Evolutionary conservation across 805 yeast genomes (phyloP), one percentile per base, ranked within the genome.

Genomic region (Yarrowia divulgata): DNA sequence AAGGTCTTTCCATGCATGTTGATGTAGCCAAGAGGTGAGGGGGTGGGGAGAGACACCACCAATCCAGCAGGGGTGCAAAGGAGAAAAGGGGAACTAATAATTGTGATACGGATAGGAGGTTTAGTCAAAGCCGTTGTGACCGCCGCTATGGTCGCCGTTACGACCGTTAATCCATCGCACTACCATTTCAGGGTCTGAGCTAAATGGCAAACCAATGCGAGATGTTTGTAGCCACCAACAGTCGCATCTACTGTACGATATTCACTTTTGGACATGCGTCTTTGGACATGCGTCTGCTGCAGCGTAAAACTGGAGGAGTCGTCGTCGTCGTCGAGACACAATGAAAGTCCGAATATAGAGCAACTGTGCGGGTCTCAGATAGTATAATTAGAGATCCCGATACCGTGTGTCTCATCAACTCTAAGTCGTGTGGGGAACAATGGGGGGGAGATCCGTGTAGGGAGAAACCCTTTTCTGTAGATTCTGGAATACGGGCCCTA

Each of bases 401-500:
- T 54, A 39, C 46, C 23, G 58, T 54, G 58, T 54, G 35, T 57
- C 46, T 40, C 48, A 40, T 57, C 48, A 57, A 57, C 63, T 57
- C 63, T 40, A 57, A 40, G 48, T 57, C 63, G 37, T 40, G 63
- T 57, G 63, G 63, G 63, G 63, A 57, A 57, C 63, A 54, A 54
- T 37, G 35, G 18, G 5, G 60, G 19, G 39, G 2, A 10, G 45
- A 23, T 23, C 29, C 29, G 29, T 23, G 29, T 23, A 23, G 29
- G 29, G 29, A 23, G 29, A 23, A 23, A 23, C 2, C 29, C 29
- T 23, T 7, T 8, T 42, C 45, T 16, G 19, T 14, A 42, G 18
- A 42, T 42, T 19, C 16, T 18, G 1, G 19, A 7, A 42, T 2
- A 5, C 45, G 9, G 19, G 8, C 45, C 19, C 13, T 18, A n/a